Percentiles rank a stretch among this genome's conserved stretches.
Evolutionary conservation across 495 filamentous ascomycete species (phyloP).

Genomic region (Podospora pseudopauciseta): DNA sequence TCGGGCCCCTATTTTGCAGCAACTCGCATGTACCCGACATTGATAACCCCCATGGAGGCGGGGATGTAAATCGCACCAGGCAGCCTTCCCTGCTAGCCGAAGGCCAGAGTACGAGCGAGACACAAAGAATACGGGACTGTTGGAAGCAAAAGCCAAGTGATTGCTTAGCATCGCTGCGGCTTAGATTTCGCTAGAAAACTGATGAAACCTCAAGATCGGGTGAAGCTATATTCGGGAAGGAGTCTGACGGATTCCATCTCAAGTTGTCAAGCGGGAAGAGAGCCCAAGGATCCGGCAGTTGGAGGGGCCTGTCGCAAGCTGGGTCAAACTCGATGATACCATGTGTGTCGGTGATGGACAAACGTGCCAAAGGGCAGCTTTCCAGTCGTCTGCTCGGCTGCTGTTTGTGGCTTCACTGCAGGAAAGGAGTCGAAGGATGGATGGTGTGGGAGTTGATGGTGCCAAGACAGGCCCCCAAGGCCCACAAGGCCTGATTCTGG

Average conservation of each 20-base stretch:
- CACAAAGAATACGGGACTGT: neutral
- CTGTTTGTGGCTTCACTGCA: constrained; percentile 2
- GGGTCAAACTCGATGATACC: neutral
- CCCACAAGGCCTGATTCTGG: constrained; percentile 8
- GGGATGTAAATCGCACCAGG: neutral
- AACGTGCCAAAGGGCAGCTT: neutral
- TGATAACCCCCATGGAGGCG: neutral
- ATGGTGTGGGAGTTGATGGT: neutral
- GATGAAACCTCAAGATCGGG: neutral
- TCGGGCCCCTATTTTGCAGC: constrained; percentile 3
- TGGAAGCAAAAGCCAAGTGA: neutral
- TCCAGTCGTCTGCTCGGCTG: neutral
- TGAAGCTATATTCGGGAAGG: neutral
- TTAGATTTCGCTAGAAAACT: neutral
- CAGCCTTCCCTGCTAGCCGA: neutral
- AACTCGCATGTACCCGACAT: constrained; percentile 2
- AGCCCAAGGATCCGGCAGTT: neutral
- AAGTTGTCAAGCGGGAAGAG: neutral
- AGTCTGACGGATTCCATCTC: neutral
- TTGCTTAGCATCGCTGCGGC: neutral
- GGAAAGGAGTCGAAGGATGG: neutral
- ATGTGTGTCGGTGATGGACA: neutral
- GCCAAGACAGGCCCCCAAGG: neutral
- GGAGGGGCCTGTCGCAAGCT: neutral
- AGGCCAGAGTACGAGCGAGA: neutral